These are phyloP conservation scores for Colletotrichum horii DNA, from an alignment of 2,329 filamentous ascomycete species.

Conservation along the genomic window DNA sequence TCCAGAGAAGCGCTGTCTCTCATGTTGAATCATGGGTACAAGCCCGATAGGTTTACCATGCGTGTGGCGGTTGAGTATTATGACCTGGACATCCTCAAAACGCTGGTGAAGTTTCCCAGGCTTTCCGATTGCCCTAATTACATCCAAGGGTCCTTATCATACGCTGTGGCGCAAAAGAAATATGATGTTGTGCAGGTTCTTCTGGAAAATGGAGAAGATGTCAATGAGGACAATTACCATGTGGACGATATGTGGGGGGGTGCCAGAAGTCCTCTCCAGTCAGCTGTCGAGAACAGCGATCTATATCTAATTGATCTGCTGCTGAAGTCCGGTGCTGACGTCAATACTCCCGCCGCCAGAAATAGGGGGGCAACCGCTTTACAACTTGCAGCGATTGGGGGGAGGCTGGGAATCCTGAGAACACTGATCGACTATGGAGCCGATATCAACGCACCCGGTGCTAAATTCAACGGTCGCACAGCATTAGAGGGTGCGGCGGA, in stretches of 20 bases:
- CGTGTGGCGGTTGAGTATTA: neutral
- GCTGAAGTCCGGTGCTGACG: neutral
- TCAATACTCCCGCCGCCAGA: rapidly evolving
- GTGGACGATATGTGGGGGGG: neutral
- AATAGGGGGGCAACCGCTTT: neutral
- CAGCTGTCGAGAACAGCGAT: neutral
- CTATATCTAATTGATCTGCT: neutral
- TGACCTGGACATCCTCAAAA: neutral
- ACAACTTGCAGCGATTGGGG: neutral
- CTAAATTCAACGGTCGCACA: neutral
- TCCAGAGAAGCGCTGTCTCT: neutral
- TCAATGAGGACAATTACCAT: neutral
- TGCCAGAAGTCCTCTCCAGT: neutral
- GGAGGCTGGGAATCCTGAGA: neutral
- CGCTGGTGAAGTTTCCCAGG: neutral
- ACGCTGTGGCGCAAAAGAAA: neutral
- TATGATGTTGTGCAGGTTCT: neutral
- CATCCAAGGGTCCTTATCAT: neutral
- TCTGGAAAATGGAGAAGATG: neutral
- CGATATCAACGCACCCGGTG: neutral
- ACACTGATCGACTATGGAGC: neutral
- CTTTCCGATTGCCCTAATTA: rapidly evolving
- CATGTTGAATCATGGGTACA: neutral
- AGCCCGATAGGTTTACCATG: neutral
- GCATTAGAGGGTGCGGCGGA: neutral